Evolutionary conservation across 495 filamentous ascomycete species (phyloP).

Genomic region (Jackrogersella multiformis): DNA sequence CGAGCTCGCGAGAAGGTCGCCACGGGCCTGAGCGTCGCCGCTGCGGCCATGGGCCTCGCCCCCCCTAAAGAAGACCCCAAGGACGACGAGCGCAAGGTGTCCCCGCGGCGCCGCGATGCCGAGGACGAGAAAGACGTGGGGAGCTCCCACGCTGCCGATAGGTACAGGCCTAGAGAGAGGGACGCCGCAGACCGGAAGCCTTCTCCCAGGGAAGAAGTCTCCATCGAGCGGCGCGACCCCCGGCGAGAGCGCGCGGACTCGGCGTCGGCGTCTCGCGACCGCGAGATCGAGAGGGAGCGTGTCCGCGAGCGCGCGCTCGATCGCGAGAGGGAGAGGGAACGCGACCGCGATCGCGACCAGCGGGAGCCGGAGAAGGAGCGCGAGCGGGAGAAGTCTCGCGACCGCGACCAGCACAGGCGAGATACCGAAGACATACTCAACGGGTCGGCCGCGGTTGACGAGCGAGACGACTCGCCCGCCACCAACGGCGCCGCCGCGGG

Average conservation of each 20-base stretch:
- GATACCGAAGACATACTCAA: constrained; percentile 44
- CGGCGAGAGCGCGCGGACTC: constrained; percentile 36
- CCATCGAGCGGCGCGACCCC: constrained; percentile 43
- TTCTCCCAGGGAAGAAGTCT: constrained; percentile 36
- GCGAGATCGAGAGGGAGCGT: constrained; percentile 47
- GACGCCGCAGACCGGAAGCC: constrained; percentile 32
- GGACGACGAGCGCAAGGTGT: constrained; percentile 48
- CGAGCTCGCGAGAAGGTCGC: constrained; percentile 50
- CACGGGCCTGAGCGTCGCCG: constrained; percentile 49
- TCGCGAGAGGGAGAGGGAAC: constrained; percentile 37
- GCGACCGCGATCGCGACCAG: constrained; percentile 14
- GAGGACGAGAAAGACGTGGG: constrained; percentile 38
- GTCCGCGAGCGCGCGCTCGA: constrained; percentile 51
- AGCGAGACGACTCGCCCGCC: constrained; percentile 35
- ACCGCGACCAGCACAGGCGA: constrained; percentile 20
- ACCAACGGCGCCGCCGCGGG: constrained; percentile 29
- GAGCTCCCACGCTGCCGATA: constrained; percentile 27
- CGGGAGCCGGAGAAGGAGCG: constrained; percentile 27
- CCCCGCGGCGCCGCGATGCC: constrained; percentile 37
- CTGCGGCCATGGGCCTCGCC: constrained; percentile 50
- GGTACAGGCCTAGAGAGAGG: constrained; percentile 32
- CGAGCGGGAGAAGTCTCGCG: constrained; percentile 25
- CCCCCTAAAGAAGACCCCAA: constrained; percentile 32
- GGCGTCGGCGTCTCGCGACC: constrained; percentile 44
- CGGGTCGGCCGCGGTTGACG: constrained; percentile 35